These are phyloP conservation scores for Pilatotrama ljubarskyi DNA, from an alignment of 768 basidiomycete genomes.

Conservation along the genomic window DNA sequence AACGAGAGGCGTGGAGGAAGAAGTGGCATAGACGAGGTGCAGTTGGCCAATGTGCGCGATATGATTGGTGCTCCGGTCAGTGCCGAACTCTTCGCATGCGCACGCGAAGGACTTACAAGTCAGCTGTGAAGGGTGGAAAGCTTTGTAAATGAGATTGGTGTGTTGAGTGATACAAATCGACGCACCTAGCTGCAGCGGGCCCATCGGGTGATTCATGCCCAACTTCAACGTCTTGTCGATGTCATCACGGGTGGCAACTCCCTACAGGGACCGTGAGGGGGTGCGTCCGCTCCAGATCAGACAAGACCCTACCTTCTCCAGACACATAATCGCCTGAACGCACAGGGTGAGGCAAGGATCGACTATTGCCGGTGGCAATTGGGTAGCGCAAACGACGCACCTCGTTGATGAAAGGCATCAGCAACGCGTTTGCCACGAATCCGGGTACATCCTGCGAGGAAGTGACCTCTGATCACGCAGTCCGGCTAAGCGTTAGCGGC, in stretches of 20 bases:
- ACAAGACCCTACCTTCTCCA: slow-evolving; percentile 68
- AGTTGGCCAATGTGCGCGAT: slow-evolving; percentile 5
- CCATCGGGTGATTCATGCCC: slow-evolving; percentile 96
- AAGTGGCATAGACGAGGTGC: background rate
- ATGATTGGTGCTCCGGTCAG: slow-evolving; percentile 9
- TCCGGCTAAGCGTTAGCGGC: background rate
- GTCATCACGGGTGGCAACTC: slow-evolving; percentile 89
- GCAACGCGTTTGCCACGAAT: slow-evolving; percentile 90
- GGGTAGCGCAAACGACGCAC: slow-evolving; percentile 35
- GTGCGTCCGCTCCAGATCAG: background rate
- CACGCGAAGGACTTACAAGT: slow-evolving; percentile 8
- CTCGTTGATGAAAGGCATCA: slow-evolving; percentile 99
- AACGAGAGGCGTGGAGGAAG: background rate
- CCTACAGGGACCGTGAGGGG: slow-evolving; percentile 44
- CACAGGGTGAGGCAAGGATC: background rate
- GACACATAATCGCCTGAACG: slow-evolving; percentile 80
- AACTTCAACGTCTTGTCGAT: slow-evolving; percentile 93
- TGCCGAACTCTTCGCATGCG: background rate
- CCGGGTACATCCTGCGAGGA: slow-evolving; percentile 91
- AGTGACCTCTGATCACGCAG: slow-evolving; percentile 67
- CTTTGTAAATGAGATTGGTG: slow-evolving; percentile 28
- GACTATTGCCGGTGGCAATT: background rate
- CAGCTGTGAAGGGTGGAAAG: slow-evolving; percentile 27
- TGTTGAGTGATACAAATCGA: background rate
- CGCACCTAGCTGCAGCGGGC: slow-evolving; percentile 81